Percentiles rank a stretch among this genome's conserved stretches.
These are phyloP conservation scores for Suhomyces coccinellae DNA, from an alignment of 1,139 yeast genomes.

Conservation along the genomic window DNA sequence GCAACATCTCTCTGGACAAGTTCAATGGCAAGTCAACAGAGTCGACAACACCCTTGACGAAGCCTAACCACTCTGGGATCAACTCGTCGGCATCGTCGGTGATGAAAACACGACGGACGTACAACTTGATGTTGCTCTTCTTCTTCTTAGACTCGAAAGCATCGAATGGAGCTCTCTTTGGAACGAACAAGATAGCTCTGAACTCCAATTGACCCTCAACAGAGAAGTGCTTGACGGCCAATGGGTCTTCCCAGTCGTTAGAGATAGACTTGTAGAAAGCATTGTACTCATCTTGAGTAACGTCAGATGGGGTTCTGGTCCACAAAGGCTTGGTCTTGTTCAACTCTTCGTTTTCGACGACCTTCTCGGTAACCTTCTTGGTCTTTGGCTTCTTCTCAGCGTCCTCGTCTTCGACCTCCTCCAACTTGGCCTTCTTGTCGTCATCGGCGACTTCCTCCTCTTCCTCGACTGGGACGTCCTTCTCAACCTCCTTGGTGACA, in stretches of 20 bases:
- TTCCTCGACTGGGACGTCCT: slow-evolving; percentile 78
- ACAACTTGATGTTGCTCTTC: slow-evolving; percentile 98
- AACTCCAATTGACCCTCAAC: slow-evolving; percentile 99
- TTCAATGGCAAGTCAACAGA: slow-evolving; percentile 99
- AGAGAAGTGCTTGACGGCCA: slow-evolving; percentile 98
- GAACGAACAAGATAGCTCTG: slow-evolving; percentile 96
- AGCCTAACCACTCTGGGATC: slow-evolving; percentile 98
- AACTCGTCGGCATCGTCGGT: slow-evolving; percentile 99
- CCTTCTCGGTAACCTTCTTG: slow-evolving; percentile 82
- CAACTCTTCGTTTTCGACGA: slow-evolving; percentile 91
- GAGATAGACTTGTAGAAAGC: slow-evolving; percentile 99
- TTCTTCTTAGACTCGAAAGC: slow-evolving; percentile 97
- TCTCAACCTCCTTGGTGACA: slow-evolving; percentile 98
- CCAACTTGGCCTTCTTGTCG: slow-evolving; percentile 62
- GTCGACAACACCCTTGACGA: slow-evolving; percentile 99
- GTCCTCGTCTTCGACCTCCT: slow-evolving; percentile 68
- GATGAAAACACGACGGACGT: slow-evolving; percentile 99
- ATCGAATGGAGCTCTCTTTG: slow-evolving; percentile 99
- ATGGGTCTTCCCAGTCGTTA: slow-evolving; percentile 99
- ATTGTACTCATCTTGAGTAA: slow-evolving; percentile 97
- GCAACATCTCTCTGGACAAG: slow-evolving; percentile 99
- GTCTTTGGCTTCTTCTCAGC: slow-evolving; percentile 69
- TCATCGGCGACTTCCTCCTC: slow-evolving; percentile 53
- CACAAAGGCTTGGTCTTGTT: slow-evolving; percentile 99
- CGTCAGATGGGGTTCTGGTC: slow-evolving; percentile 99